Evolutionary conservation across 75 land plant genomes (phyloP), one percentile per base, ranked within the genome.

Genomic region (Adiantum capillusveneris): DNA sequence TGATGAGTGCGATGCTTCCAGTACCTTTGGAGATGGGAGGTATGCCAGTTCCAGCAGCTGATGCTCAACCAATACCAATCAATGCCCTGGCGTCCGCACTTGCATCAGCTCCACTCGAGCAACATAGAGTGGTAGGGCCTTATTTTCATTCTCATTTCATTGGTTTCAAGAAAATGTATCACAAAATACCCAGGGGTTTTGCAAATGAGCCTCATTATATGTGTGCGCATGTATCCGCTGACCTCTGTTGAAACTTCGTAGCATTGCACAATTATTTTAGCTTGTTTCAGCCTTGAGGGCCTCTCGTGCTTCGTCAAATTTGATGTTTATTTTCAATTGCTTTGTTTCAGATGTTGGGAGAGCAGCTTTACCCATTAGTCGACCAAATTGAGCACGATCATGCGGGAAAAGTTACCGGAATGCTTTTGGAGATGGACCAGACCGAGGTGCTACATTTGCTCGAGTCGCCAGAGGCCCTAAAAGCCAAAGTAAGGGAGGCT

Each of bases 401-500:
- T 67, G 95, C 98, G n/a, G 98, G 90, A 21, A 93, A 93, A 60
- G 95, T 93, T 19, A 93, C 90, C 11, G 98, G 98, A 12, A 93
- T 93, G 98, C 90, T 93, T 46, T 56, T 93, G 52, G 98, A 93
- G 78, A 88, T 88, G 95, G 98, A 93, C 60, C 98, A 93, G 68
- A 76, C 90, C 6, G 98, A 93, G 66, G 95, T 88, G 37, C 61
- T 91, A 43, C 97, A 91, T 58, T 41, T 91, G 63, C 73, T 91
- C 39, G 97, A 87, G 56, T 91, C 93, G 1, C 97, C 97, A 13
- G 93, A 91, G 2, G 97, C 97, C 9, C 62, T 87, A 57, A 87
- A 80, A 62, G 70, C 88, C 0, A 91, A 91, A 54, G 97, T 91
- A 13, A 82, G 83, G 7, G 97, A 91, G 66, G 93, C 97, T 1